These are phyloP conservation scores for Neurospora sp. DNA, from an alignment of 495 filamentous ascomycete genomes.

Conservation along the genomic window DNA sequence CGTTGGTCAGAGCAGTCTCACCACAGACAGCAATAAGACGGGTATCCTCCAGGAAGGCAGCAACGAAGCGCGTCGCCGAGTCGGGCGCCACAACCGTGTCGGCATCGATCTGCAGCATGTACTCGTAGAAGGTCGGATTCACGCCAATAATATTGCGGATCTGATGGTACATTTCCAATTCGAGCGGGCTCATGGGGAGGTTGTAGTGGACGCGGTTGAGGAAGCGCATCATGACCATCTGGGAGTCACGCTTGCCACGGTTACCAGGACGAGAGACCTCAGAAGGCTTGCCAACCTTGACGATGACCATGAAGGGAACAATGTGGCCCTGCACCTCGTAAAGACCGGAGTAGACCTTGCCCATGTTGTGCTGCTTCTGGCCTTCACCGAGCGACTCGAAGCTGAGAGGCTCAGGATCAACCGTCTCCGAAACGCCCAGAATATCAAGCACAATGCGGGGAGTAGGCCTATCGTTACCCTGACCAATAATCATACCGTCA, in stretches of 20 bases:
- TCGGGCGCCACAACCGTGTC: conserved; percentile 91
- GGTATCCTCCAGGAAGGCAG: conserved; percentile 83
- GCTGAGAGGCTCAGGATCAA: conserved; percentile 94
- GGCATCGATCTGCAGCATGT: conserved; percentile 91
- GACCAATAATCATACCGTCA: conserved; percentile 99
- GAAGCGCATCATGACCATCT: conserved; percentile 97
- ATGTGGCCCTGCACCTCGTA: conserved; percentile 98
- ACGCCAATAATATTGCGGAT: conserved; percentile 98
- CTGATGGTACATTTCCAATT: conserved; percentile 97
- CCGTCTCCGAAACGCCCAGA: conserved; percentile 80
- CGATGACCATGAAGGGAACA: conserved; percentile 91
- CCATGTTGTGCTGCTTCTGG: conserved; percentile 98
- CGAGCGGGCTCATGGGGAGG: conserved; percentile 86
- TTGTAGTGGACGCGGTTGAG: conserved; percentile 97
- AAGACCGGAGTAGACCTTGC: conserved; percentile 92
- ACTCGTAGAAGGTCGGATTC: conserved; percentile 97
- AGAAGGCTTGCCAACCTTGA: conserved; percentile 95
- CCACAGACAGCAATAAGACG: conserved; percentile 87
- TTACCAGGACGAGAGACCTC: conserved; percentile 96
- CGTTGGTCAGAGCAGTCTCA: conserved; percentile 87
- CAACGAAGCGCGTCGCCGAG: conserved; percentile 85
- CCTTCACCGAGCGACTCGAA: conserved; percentile 96
- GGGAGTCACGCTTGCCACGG: conserved; percentile 97
- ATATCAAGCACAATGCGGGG: conserved; percentile 96
- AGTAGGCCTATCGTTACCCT: conserved; percentile 93